Conservation (phyloP, 139 green algal species). For the Yamagishiella unicocca region DNA sequence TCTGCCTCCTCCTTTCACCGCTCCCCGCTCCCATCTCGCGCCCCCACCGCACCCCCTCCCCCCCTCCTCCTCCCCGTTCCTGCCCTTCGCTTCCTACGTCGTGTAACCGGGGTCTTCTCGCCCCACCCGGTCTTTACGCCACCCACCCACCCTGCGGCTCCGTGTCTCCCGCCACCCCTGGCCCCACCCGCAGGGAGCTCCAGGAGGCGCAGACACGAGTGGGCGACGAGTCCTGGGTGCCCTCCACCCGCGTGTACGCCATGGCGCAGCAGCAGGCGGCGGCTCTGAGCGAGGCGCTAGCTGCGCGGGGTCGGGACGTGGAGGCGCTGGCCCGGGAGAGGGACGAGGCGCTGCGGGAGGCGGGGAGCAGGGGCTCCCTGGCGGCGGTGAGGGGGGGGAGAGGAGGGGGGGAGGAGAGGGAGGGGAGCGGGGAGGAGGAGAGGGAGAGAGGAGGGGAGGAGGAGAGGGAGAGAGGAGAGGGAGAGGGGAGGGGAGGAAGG, state of each 20-base stretch:
- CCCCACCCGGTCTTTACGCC: no score
- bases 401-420: not conserved
- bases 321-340: constrained; percentile 44
- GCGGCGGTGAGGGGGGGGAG: constrained; percentile 6
- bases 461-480: not conserved
- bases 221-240: constrained; percentile 61
- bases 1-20: no score
- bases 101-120: no score
- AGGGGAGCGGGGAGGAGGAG: not conserved
- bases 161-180: no score
- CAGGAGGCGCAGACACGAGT: constrained; percentile 37
- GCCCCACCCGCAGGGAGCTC: constrained; percentile 57
- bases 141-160: no score
- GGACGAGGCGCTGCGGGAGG: constrained; percentile 45
- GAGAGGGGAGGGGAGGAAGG: not conserved
- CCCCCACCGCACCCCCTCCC: no score
- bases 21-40: no score
- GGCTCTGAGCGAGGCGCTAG: constrained; percentile 36
- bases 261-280: constrained; percentile 9
- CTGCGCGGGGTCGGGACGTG: constrained; percentile 21
- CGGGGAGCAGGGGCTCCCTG: constrained; percentile 10
- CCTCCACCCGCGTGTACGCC: constrained; percentile 33
- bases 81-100: no score
- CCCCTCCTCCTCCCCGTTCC: no score
- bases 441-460: not conserved